Evolutionary conservation across 108 stramenopile species (phyloP), one percentile per base, ranked within the genome.

Genomic region (Nitzschia palea): DNA sequence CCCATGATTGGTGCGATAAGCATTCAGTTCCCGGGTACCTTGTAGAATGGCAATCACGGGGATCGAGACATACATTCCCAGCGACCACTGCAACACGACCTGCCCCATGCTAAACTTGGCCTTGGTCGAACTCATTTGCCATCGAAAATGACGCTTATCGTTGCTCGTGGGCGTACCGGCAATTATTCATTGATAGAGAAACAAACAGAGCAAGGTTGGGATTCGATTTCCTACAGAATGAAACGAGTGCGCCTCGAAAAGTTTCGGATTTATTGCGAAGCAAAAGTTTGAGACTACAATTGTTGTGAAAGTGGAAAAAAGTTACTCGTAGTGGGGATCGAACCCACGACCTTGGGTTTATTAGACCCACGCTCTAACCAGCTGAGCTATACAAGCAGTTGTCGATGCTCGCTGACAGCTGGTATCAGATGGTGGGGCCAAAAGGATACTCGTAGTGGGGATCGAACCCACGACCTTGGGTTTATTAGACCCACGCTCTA

Each of bases 301-400:
- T 22, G 2, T 26, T 23, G 2, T 26, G 23, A 3, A 2, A 56
- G 4, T 33, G 15, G 32, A 27, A 3, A 31, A 60, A 40, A 67
- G 79, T 31, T 73, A 74, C 73, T 74, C 73, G 65, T 53, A 65
- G 73, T 74, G 73, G 73, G 73, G 73, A 44, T 74, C 73, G 73
- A 74, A 74, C 73, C 73, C 73, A 74, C 73, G 73, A 74, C 73
- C 73, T 74, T 74, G 73, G 73, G 73, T 74, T 74, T 74, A 74
- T 74, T 74, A 74, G 73, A 74, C 73, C 65, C 73, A 74, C 73
- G 73, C 73, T 74, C 73, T 74, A 74, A 74, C 73, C 73, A 74
- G 51, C 73, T 74, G 73, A 74, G 73, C 73, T 74, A 71, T 55
- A 43, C 60, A 71, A 71, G 70, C 68, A 26, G 51, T 3, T 44